phyloP scores from a whole-genome alignment of 768 basidiomycete genomes.

The Galerina marginata region DNA sequence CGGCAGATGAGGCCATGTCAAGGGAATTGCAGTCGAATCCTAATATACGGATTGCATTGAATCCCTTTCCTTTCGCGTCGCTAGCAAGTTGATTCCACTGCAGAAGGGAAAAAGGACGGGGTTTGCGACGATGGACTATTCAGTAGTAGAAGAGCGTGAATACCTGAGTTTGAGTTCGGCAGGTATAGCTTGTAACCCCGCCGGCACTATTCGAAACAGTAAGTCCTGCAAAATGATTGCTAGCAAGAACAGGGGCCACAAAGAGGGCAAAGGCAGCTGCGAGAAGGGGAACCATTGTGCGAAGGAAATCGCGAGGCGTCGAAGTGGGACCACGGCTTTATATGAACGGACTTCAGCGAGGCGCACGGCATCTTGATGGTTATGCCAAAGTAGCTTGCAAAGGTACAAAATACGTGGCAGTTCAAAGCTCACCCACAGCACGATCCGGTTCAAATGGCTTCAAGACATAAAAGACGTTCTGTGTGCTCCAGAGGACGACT shows the following conservation, averaged over 20 bases:
- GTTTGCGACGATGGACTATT: too few relatives aligned
- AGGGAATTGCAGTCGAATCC: conserved; percentile 47
- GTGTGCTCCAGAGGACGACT: too few relatives aligned
- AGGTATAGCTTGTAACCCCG: conserved; percentile 32
- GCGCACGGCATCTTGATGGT: too few relatives aligned
- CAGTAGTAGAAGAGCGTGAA: not conserved
- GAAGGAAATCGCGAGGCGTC: too few relatives aligned
- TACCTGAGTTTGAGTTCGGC: conserved; percentile 42
- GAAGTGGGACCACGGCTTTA: too few relatives aligned
- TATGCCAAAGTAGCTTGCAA: too few relatives aligned
- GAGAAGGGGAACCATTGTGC: not conserved
- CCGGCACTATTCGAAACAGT: conserved; percentile 40
- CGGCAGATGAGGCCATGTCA: conserved; percentile 41
- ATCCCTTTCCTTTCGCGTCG: conserved; percentile 36
- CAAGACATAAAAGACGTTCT: too few relatives aligned
- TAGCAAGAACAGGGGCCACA: conserved; percentile 19
- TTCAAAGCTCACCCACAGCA: too few relatives aligned
- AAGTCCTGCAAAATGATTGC: conserved; percentile 39
- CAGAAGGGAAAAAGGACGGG: not conserved
- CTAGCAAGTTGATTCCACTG: conserved; percentile 44
- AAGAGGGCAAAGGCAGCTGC: not conserved
- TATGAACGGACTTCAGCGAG: too few relatives aligned
- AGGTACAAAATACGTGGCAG: too few relatives aligned
- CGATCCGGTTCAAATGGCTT: too few relatives aligned
- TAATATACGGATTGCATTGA: conserved; percentile 39